Evolutionary conservation across 192 early-diverging fungal genomes (phyloP).

Genomic region (Dispira simplex): DNA sequence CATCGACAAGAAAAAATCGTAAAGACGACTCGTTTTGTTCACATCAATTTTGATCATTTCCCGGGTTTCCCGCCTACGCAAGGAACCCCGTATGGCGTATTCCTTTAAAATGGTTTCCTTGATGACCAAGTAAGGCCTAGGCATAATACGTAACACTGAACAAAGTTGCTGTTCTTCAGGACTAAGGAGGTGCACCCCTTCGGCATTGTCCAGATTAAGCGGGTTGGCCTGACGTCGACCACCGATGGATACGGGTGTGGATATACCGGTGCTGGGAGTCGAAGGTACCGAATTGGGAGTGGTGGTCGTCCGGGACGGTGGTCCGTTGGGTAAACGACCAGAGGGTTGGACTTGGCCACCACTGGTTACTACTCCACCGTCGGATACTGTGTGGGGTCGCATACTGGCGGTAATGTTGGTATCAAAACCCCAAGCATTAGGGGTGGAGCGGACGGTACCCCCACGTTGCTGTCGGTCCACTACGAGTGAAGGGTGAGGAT

Average conservation of each 20-base stretch:
- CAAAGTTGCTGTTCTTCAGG: constrained; percentile 70
- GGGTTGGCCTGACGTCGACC: constrained; percentile 31
- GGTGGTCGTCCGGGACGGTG: constrained; percentile 10
- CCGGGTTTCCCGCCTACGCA: constrained; percentile 64
- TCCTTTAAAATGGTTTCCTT: constrained; percentile 84
- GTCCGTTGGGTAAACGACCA: background rate
- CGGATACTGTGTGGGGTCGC: background rate
- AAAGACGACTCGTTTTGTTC: constrained; percentile 72
- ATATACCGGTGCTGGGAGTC: constrained; percentile 4
- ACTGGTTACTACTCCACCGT: too few species aligned
- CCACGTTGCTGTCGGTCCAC: background rate
- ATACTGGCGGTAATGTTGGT: constrained; percentile 11
- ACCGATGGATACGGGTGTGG: constrained; percentile 2
- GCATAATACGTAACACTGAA: constrained; percentile 65
- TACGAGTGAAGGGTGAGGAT: background rate
- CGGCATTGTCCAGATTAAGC: constrained; percentile 62
- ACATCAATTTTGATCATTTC: constrained; percentile 87
- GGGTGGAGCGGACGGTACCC: background rate
- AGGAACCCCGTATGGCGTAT: constrained; percentile 51
- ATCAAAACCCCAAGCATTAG: constrained; percentile 11
- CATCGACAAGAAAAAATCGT: constrained; percentile 84
- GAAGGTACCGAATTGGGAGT: constrained; percentile 12
- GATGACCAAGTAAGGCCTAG: constrained; percentile 77
- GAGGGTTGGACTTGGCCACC: background rate
- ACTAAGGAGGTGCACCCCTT: constrained; percentile 76